These are phyloP conservation scores for Ascocoryne sarcoides DNA, from an alignment of 2,329 filamentous ascomycete species.

Conservation along the genomic window DNA sequence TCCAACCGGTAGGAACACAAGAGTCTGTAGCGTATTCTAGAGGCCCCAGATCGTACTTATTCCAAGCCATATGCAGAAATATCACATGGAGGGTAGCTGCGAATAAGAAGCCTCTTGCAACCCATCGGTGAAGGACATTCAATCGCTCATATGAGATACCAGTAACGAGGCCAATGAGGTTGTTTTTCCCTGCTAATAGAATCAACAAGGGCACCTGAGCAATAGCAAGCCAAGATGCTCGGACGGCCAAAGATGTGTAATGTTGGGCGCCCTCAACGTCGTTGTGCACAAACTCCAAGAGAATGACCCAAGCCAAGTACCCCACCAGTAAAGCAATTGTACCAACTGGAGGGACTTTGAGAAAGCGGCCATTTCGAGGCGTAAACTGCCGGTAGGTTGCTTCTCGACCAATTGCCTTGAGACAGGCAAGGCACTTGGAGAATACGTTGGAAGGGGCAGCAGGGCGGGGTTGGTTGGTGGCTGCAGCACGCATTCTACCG, in stretches of 20 bases:
- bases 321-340: constrained; percentile 31
- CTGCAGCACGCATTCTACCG: constrained; percentile 29
- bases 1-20: constrained; percentile 42
- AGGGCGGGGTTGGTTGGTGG: constrained; percentile 25
- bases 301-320: constrained; percentile 31
- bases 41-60: constrained; percentile 17
- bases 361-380: constrained; percentile 10
- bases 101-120: constrained; percentile 57
- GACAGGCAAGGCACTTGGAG: constrained; percentile 20
- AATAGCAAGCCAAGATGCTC: constrained; percentile 55
- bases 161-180: constrained; percentile 48
- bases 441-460: constrained; percentile 26
- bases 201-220: constrained; percentile 57
- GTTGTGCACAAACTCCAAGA: constrained; percentile 33
- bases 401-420: constrained; percentile 29
- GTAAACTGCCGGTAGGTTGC: constrained; percentile 29
- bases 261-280: constrained; percentile 20
- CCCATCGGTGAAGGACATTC: constrained; percentile 68
- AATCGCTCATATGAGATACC: constrained; percentile 60
- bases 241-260: constrained; percentile 37
- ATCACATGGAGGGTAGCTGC: constrained; percentile 39
- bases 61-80: constrained; percentile 20
- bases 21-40: constrained; percentile 22
- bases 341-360: constrained; percentile 27
- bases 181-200: constrained; percentile 51